A percentile compares a stretch with the other conserved stretches of the same genome.
These are phyloP conservation scores for Exutisphaerella laricina DNA, from an alignment of 2,329 filamentous ascomycete species.

Conservation along the genomic window DNA sequence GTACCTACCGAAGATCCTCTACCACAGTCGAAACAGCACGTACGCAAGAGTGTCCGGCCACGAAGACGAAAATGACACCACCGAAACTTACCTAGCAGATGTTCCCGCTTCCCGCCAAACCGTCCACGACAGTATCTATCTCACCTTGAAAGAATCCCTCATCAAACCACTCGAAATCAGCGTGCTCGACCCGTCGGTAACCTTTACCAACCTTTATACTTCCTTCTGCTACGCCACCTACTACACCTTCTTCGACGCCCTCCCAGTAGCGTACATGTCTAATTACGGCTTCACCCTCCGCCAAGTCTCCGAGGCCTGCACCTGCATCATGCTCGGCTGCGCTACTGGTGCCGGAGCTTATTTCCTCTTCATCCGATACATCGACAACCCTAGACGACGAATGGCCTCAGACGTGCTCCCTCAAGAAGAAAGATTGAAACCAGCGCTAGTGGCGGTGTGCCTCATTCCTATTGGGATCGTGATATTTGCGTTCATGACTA, in stretches of 20 bases:
- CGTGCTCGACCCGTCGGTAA: constrained; percentile 31
- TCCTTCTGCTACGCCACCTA: constrained; percentile 34
- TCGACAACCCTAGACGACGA: constrained; percentile 25
- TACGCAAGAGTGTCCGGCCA: background rate
- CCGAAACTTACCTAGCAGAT: background rate
- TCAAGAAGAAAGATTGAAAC: constrained; percentile 27
- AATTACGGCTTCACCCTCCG: constrained; percentile 39
- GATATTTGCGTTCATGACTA: constrained; percentile 31
- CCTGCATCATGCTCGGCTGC: constrained; percentile 30
- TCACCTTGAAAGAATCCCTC: constrained; percentile 46
- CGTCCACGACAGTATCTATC: constrained; percentile 51
- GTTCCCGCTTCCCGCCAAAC: background rate
- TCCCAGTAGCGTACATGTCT: constrained; percentile 38
- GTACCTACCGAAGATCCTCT: constrained; percentile 52
- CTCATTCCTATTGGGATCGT: constrained; percentile 29
- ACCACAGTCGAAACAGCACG: background rate
- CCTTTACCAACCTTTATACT: constrained; percentile 32
- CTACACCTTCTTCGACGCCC: constrained; percentile 34
- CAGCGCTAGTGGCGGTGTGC: constrained; percentile 26
- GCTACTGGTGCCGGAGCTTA: constrained; percentile 25
- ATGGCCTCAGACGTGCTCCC: constrained; percentile 17
- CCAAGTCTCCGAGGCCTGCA: constrained; percentile 32
- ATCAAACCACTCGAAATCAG: constrained; percentile 37
- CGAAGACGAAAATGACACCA: background rate
- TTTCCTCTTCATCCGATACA: constrained; percentile 26